Evolutionary conservation across 768 basidiomycete species (phyloP), one percentile per base, ranked within the genome.

Genomic region (Cystofilobasidium ferigula): DNA sequence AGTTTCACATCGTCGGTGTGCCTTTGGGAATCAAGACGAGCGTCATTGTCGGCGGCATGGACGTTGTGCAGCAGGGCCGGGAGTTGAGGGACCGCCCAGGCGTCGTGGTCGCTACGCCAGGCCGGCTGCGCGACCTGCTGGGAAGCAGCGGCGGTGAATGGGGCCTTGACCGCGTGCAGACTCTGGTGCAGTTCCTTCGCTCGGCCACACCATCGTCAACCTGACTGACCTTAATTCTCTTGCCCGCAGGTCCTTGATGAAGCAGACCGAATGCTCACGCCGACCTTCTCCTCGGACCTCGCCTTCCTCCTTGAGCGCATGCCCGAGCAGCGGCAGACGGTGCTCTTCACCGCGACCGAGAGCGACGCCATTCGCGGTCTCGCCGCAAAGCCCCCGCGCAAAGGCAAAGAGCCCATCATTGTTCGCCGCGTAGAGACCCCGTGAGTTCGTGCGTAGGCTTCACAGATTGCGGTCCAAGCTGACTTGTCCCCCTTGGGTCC

Each of bases 31-130:
- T 90, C 57, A 84, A 85, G 35, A 94, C 91, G 12, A 83, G 87
- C 13, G 91, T 97, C 10, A 79, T 97, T 36, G 92, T 98, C 2
- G 95, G 95, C 22, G 95, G 95, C 7, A 94, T 99, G 90, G 95
- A 99, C 72, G 94, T 94, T 86, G 90, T 95, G 80, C 75, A 84
- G 1, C 95, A 99, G 74, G 89, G 94, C 0, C 79, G 89, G 22
- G 91, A 93, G 72, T 82, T 99, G 18, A 80, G 81, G 2, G 83
- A 85, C 69, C 82, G 87, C 47, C 95, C 95, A 0, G 95, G 98
- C 74, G 82, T 99, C 42, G 85, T 98, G 28, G 85, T 99, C 54
- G 95, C 93, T 10, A 99, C 95, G 0, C 95, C 95, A 3, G 95
- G 95, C 2, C 83, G 95, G 24, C 84, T 99, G 26, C 89, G 92